phyloP scores from a whole-genome alignment of 1,284 basidiomycete species.

The Xerocomus minutiporus region DNA sequence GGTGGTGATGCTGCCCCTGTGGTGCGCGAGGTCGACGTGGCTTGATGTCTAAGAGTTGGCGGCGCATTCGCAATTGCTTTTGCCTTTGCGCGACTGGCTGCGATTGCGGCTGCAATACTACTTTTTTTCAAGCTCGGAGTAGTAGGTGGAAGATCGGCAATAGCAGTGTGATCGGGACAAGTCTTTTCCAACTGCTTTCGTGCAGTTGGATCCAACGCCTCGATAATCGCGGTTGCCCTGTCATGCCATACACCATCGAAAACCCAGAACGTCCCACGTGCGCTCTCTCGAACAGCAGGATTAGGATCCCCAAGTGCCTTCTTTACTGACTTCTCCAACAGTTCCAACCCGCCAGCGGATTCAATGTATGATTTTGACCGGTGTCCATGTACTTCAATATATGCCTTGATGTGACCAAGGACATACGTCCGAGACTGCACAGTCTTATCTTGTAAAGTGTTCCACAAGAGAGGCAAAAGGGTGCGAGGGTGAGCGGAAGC shows the following conservation, averaged over 20 bases:
- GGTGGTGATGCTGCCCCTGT: slow-evolving; percentile 43
- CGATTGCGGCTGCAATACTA: slow-evolving; percentile 76
- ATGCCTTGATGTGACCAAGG: slow-evolving; percentile 66
- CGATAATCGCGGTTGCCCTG: slow-evolving; percentile 59
- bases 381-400: slow-evolving; percentile 66
- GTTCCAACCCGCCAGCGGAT: slow-evolving; percentile 58
- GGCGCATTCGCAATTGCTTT: slow-evolving; percentile 78
- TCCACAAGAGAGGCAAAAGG: slow-evolving; percentile 69
- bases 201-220: slow-evolving; percentile 63
- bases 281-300: slow-evolving; percentile 71
- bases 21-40: slow-evolving; percentile 59
- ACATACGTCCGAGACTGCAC: slow-evolving; percentile 72
- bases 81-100: slow-evolving; percentile 77
- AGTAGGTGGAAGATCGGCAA: slow-evolving; percentile 38
- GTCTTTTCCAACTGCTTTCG: slow-evolving; percentile 85
- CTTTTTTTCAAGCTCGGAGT: slow-evolving; percentile 65
- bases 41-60: slow-evolving; percentile 71
- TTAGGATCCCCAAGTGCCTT: slow-evolving; percentile 77
- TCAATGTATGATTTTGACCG: slow-evolving; percentile 65
- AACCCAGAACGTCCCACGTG: slow-evolving; percentile 76
- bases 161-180: slow-evolving; percentile 55
- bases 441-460: slow-evolving; percentile 79
- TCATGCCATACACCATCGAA: slow-evolving; percentile 77
- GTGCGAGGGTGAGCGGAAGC: slow-evolving; percentile 71
- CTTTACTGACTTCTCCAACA: slow-evolving; percentile 68